Evolutionary conservation across 306 rosid genomes (phyloP).

Genomic region (Lathyrus tuberosus): DNA sequence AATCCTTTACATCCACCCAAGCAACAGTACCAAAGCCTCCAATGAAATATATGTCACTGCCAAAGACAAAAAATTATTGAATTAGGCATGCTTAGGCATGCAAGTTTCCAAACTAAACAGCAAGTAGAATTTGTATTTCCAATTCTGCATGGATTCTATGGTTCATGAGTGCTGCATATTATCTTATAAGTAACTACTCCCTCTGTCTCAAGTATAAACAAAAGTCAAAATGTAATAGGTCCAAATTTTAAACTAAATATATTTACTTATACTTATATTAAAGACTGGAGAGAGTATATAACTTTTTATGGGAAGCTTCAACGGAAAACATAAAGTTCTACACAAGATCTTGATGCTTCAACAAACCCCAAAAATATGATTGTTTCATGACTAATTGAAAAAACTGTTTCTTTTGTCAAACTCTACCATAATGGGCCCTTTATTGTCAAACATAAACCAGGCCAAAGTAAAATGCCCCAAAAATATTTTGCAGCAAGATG

Average conservation of each 20-base stretch:
- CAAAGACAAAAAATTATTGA: constrained; percentile 39
- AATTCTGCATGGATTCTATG: constrained; percentile 18
- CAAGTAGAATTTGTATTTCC: constrained; percentile 19
- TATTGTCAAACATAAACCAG: constrained; percentile 14
- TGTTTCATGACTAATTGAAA: constrained; percentile 1
- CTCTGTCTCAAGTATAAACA: too few relatives aligned
- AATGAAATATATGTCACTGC: constrained; percentile 96
- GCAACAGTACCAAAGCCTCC: constrained; percentile 99
- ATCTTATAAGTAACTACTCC: background rate
- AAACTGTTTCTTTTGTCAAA: constrained; percentile 3
- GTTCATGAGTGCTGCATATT: background rate
- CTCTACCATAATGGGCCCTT: background rate
- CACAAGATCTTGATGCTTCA: constrained; percentile 18
- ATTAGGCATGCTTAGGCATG: constrained; percentile 23
- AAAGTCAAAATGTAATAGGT: too few relatives aligned
- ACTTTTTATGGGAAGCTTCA: constrained; percentile 1
- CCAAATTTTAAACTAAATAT: too few relatives aligned
- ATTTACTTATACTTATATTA: too few relatives aligned
- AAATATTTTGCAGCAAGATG: constrained; percentile 26
- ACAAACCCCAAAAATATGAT: constrained; percentile 23
- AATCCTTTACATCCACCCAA: constrained; percentile 97
- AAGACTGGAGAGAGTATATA: background rate
- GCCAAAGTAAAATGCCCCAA: constrained; percentile 14
- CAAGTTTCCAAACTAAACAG: constrained; percentile 26
- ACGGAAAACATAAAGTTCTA: constrained; percentile 10